phyloP scores from a whole-genome alignment of 225 moss, liverwort and hornwort species.

The Sphagnum tenellum region DNA sequence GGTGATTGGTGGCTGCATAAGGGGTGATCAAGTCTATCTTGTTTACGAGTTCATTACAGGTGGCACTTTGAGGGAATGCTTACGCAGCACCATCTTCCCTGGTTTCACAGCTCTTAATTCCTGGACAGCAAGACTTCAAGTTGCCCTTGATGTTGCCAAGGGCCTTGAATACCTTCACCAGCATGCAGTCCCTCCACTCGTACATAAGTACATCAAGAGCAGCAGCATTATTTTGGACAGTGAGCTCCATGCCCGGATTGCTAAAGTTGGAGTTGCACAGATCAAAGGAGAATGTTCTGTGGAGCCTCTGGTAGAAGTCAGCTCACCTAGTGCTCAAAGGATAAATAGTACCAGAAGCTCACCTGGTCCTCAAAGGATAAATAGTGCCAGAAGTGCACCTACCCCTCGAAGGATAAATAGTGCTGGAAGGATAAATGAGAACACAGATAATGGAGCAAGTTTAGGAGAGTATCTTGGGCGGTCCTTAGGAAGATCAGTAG shows the following conservation, averaged over 20 bases:
- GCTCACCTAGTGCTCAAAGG: no score
- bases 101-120: slow-evolving; percentile 50
- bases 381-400: no score
- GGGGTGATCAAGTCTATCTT: slow-evolving; percentile 61
- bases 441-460: no score
- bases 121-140: slow-evolving; percentile 58
- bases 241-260: slow-evolving; percentile 59
- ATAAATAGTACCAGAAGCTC: no score
- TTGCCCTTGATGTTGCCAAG: slow-evolving; percentile 73
- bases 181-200: slow-evolving; percentile 39
- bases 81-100: slow-evolving; percentile 44
- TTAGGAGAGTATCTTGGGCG: slow-evolving; percentile 7
- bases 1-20: slow-evolving; percentile 66
- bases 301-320: slow-evolving; percentile 4
- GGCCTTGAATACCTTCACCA: slow-evolving; percentile 89
- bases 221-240: slow-evolving; percentile 64
- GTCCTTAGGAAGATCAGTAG: slow-evolving; percentile 14
- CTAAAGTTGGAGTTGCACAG: slow-evolving; percentile 64
- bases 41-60: slow-evolving; percentile 59
- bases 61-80: slow-evolving; percentile 63
- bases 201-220: slow-evolving; percentile 85
- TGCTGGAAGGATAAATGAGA: no score
- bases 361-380: no score
- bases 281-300: slow-evolving; percentile 50
- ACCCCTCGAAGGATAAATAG: no score